These are phyloP conservation scores for Syzygium aqueum DNA, from an alignment of 345 rosid genomes.

Conservation along the genomic window DNA sequence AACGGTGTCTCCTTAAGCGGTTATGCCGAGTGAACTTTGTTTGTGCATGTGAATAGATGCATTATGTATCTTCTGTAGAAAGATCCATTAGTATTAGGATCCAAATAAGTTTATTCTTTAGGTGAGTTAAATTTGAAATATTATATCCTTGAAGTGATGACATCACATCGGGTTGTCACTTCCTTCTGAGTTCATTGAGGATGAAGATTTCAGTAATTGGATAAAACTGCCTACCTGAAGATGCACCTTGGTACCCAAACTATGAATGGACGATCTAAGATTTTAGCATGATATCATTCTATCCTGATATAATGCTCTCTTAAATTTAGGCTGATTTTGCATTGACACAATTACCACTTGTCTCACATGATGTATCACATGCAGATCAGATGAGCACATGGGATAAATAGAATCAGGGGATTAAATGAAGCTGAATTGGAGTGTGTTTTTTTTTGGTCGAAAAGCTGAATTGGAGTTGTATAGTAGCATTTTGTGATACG, in stretches of 20 bases:
- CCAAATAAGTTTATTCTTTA: not conserved
- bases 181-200: not conserved
- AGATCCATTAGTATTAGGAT: not conserved
- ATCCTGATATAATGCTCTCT: not conserved
- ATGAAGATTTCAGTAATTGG: not conserved
- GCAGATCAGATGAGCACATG: not conserved
- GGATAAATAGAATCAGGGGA: not conserved
- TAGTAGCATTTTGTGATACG: not conserved
- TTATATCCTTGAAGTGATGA: not conserved
- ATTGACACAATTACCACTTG: not conserved
- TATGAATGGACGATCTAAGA: not conserved
- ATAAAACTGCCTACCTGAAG: not conserved
- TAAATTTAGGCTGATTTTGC: not conserved
- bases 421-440: not conserved
- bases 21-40: not conserved
- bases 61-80: not conserved
- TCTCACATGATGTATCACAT: not conserved
- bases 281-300: not conserved
- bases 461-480: not conserved
- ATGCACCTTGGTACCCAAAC: not conserved
- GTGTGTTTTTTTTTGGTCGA: too few species aligned
- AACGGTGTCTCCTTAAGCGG: not conserved
- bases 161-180: not conserved
- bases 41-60: not conserved
- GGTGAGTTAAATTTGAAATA: not conserved